Evolutionary conservation across 345 rosid species (phyloP).

Genomic region (Cardamine occulta): DNA sequence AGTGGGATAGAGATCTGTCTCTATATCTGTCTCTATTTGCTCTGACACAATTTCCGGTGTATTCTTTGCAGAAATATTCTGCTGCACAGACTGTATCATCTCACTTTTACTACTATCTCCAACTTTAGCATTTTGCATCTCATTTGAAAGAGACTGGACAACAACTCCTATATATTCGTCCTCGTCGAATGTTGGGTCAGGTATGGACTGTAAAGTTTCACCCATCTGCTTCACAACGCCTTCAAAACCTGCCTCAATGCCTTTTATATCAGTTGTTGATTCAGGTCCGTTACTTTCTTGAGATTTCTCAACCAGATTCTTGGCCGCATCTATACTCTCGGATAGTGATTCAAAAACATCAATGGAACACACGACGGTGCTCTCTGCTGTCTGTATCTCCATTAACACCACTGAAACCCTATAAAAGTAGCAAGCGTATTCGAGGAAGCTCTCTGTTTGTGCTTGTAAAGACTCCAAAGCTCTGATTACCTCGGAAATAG

Average conservation of each 20-base stretch:
- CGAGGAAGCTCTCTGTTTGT: conserved; percentile 53
- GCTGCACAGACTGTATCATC: conserved; percentile 30
- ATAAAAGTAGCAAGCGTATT: conserved; percentile 68
- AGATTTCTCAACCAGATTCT: conserved; percentile 51
- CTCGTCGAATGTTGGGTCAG: conserved; percentile 55
- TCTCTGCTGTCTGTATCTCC: conserved; percentile 66
- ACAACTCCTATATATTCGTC: conserved; percentile 63
- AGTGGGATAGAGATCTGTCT: conserved; percentile 71
- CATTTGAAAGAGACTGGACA: conserved; percentile 62
- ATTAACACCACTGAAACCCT: conserved; percentile 61
- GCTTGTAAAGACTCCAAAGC: conserved; percentile 46
- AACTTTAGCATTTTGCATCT: conserved; percentile 60
- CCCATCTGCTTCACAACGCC: conserved; percentile 57
- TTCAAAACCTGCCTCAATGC: conserved; percentile 53
- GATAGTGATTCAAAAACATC: conserved; percentile 62
- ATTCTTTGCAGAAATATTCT: conserved; percentile 19
- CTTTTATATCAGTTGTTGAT: conserved; percentile 50
- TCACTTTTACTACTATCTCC: conserved; percentile 43
- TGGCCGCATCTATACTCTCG: conserved; percentile 49
- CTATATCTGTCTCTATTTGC: conserved; percentile 65
- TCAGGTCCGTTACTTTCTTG: conserved; percentile 31
- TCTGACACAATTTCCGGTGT: conserved; percentile 29
- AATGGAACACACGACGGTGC: conserved; percentile 45
- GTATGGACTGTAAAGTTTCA: conserved; percentile 64
- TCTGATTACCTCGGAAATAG: conserved; percentile 58